A percentile compares a stretch with the other conserved stretches of the same genome.
phyloP scores from a whole-genome alignment of 306 rosid species.

The Begonia fuchsioides region DNA sequence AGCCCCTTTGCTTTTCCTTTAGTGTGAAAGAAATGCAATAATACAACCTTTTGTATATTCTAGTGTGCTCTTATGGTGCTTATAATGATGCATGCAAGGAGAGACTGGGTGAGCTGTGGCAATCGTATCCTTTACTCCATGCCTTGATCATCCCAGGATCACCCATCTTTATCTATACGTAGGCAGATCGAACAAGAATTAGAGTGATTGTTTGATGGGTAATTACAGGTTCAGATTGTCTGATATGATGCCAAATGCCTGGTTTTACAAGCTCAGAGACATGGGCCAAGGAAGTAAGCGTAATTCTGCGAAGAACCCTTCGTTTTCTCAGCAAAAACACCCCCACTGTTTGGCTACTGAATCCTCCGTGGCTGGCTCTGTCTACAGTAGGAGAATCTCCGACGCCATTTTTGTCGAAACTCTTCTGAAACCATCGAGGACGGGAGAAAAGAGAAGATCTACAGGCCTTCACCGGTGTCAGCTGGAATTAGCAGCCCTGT shows the following conservation, averaged over 20 bases:
- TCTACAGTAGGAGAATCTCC: conserved; percentile 28
- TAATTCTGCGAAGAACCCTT: conserved; percentile 20
- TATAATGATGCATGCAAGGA: no score
- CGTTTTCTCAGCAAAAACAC: conserved; percentile 18
- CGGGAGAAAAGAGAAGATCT: conserved; percentile 48
- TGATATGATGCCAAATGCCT: conserved; percentile 71
- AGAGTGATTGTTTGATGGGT: conserved; percentile 30
- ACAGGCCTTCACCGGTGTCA: conserved; percentile 43
- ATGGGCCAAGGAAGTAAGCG: conserved; percentile 43
- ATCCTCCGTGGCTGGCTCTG: conserved; percentile 3
- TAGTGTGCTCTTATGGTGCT: no score
- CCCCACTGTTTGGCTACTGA: conserved; percentile 18
- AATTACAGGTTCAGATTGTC: conserved; percentile 57
- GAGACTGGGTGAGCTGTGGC: no score
- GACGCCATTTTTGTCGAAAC: conserved; percentile 36
- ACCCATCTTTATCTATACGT: no score
- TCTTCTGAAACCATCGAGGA: conserved; percentile 52
- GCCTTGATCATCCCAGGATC: no score
- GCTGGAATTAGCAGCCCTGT: conserved; percentile 17
- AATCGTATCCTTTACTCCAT: no score
- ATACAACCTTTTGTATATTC: no score
- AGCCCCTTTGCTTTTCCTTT: no score
- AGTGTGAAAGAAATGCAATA: no score
- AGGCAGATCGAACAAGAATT: neutral
- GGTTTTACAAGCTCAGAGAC: conserved; percentile 79